Percentiles rank a stretch among this genome's conserved stretches.
Conservation (phyloP, 2,329 filamentous ascomycete genomes). For the Celoporthe dispersa region DNA sequence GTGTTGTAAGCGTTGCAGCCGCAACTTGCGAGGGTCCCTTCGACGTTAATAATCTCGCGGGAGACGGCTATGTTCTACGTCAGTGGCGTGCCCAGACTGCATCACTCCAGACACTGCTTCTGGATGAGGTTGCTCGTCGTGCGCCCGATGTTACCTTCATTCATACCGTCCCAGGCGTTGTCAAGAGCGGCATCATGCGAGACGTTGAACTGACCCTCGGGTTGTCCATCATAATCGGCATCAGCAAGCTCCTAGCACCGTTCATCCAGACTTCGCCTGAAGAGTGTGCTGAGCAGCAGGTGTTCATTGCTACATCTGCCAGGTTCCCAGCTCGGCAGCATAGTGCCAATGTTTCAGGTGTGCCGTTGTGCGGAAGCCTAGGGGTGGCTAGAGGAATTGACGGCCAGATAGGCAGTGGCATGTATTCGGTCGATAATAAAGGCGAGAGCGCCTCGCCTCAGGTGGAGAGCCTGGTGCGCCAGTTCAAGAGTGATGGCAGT, state of each 20-base stretch:
- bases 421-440: slow-evolving; percentile 38
- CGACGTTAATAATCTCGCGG: slow-evolving; percentile 24
- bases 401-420: slow-evolving; percentile 38
- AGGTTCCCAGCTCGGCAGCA: slow-evolving; percentile 35
- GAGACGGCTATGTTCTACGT: slow-evolving; percentile 17
- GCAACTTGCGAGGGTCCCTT: slow-evolving; percentile 19
- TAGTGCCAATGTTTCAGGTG: slow-evolving; percentile 21
- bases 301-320: slow-evolving; percentile 42
- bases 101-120: slow-evolving; percentile 27
- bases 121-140: slow-evolving; percentile 26
- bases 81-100: slow-evolving; percentile 29
- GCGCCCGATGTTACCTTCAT: slow-evolving; percentile 32
- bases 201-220: slow-evolving; percentile 13
- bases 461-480: slow-evolving; percentile 36
- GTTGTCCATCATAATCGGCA: slow-evolving; percentile 17
- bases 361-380: slow-evolving; percentile 31
- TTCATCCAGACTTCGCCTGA: slow-evolving; percentile 29
- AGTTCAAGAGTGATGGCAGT: slow-evolving; percentile 39
- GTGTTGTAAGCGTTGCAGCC: slow-evolving; percentile 33
- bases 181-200: slow-evolving; percentile 32
- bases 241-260: slow-evolving; percentile 18
- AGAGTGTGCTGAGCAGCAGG: slow-evolving; percentile 42
- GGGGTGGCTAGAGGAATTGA: slow-evolving; percentile 34
- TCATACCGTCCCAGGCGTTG: slow-evolving; percentile 30
- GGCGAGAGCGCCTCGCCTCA: slow-evolving; percentile 29